Evolutionary conservation across 2,329 filamentous ascomycete species (phyloP), one percentile per base, ranked within the genome.

Genomic region (Penicillium glabrum): DNA sequence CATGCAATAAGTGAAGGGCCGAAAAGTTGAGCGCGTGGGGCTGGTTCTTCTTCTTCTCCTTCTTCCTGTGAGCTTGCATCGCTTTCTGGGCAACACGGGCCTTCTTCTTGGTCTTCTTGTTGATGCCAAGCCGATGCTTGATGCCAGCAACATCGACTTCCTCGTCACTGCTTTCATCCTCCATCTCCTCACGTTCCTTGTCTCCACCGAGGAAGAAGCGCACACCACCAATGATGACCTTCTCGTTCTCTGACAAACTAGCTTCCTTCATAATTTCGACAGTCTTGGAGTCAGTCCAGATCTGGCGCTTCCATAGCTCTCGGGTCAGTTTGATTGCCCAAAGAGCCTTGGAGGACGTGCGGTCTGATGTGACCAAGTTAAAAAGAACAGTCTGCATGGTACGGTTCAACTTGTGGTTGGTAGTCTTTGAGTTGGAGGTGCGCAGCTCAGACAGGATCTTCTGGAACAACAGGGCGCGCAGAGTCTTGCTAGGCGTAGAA

Each of bases 191-290:
- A 64, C 93, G 86, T 76, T 98, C 95, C 75, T 96, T 93, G 74
- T 99, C 95, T 33, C 93, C 93, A 24, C 95, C 95, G 1, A 99
- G 82, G 79, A 99, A 99, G 80, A 98, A 99, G 24, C 91, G 86
- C 14, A 96, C 90, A 45, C 91, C 93, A 16, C 92, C 91, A 6
- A 89, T 81, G 26, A 95, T 86, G 3, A 98, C 92, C 77, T 99
- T 99, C 67, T 96, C 91, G 66, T 97, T 96, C 51, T 96, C 89
- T 3, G 91, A 87, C 55, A 99, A 78, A 53, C 89, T 87, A 0
- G 93, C 92, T 76, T 96, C 90, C 77, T 96, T 96, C 93, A 99
- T 98, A 63, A 98, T 90, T 69, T 96, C 92, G n/a, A 98, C 95
- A 0, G 93, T 88, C 73, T 93, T 95, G 2, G 92, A 86, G 68